A percentile compares a stretch with the other conserved stretches of the same genome.
Conservation (phyloP, 805 yeast genomes). For the Cyberlindnera samutprakarnensis region DNA sequence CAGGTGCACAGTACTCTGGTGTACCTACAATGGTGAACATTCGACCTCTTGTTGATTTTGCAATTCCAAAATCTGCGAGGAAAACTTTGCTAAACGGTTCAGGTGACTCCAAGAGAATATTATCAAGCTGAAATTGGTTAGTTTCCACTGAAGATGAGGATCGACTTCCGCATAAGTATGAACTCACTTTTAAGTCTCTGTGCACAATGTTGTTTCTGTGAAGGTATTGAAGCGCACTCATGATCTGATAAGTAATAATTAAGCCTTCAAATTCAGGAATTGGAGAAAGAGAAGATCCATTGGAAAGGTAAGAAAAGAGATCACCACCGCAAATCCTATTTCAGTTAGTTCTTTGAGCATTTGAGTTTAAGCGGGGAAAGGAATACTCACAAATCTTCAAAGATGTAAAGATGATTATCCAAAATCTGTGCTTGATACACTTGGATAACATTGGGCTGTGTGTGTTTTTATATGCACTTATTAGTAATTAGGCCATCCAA, state of each 20-base stretch:
- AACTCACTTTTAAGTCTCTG: slow-evolving; percentile 82
- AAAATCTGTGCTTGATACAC: slow-evolving; percentile 29
- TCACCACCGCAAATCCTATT: slow-evolving; percentile 46
- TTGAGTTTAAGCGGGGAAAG: neutral
- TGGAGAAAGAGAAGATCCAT: slow-evolving; percentile 31
- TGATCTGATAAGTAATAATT: slow-evolving; percentile 46
- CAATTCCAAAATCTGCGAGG: slow-evolving; percentile 65
- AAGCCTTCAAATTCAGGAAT: slow-evolving; percentile 49
- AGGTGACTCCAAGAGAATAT: slow-evolving; percentile 49
- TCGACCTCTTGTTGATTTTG: slow-evolving; percentile 30
- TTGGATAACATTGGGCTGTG: slow-evolving; percentile 41
- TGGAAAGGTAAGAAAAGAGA: slow-evolving; percentile 44
- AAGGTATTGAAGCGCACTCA: slow-evolving; percentile 52
- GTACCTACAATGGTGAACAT: slow-evolving; percentile 53
- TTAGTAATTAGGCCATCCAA: too few species aligned
- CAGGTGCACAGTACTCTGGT: slow-evolving; percentile 69
- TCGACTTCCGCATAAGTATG: too few species aligned
- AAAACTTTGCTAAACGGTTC: slow-evolving; percentile 44
- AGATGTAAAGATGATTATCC: slow-evolving; percentile 31
- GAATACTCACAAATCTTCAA: slow-evolving; percentile 32
- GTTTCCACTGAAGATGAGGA: too few species aligned
- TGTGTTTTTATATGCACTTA: too few species aligned
- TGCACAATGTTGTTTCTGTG: slow-evolving; percentile 70
- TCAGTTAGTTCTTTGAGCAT: slow-evolving; percentile 2
- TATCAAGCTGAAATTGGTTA: slow-evolving; percentile 43